Base-by-base conservation (phyloP, 805 yeast species). In the Lipomyces kockii region DNA sequence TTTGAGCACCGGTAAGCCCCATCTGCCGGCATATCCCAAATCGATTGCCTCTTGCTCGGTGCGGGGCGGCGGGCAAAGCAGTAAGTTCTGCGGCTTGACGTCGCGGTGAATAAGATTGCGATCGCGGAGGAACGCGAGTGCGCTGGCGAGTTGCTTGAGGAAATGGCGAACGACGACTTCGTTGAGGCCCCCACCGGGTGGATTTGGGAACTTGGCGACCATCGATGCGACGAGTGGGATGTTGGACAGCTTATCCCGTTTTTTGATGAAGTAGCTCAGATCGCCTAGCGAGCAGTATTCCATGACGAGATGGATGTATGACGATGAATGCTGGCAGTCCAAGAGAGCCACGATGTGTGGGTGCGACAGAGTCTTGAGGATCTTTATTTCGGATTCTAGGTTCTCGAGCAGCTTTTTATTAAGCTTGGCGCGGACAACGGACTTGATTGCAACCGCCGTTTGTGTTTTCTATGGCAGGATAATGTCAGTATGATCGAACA, bases 201-300 rank as follows among this genome's bases (percentile, higher is more conserved):
- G 94, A 1, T 93, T 86, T 0, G 98, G 98, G 77, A 89, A 95
- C 70, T 91, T 83, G 71, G 86, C 89, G 74, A 93, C 84, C 65
- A 95, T 82, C 0, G 91, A 86, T 46, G 88, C 87, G 51, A 93
- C 86, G 57, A 90, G 83, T 0, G 97, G 97, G 77, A 92, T 91
- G 7, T 89, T 86, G 49, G 86, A 84, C 60, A 92, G 81, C 76
- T 89, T 92, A 72, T 85, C 85, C 74, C 93, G 84, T 76, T 87
- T 88, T 74, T 90, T 86, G 64, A 95, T 93, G 73, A 95, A 89
- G 75, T 88, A 91, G 0, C 97, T 90, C 69, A 95, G 83, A 79
- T 95, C 99, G 14, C 99, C 99, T 76, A 95, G 81, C 0, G 98
- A 88, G 77, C 99, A 95, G 80, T 92, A 95, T 78, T 95, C 98